Evolutionary conservation across 176 grass and related monocot genomes (phyloP), one percentile per base, ranked within the genome.

Genomic region (Miscanthus lutarioriparius): DNA sequence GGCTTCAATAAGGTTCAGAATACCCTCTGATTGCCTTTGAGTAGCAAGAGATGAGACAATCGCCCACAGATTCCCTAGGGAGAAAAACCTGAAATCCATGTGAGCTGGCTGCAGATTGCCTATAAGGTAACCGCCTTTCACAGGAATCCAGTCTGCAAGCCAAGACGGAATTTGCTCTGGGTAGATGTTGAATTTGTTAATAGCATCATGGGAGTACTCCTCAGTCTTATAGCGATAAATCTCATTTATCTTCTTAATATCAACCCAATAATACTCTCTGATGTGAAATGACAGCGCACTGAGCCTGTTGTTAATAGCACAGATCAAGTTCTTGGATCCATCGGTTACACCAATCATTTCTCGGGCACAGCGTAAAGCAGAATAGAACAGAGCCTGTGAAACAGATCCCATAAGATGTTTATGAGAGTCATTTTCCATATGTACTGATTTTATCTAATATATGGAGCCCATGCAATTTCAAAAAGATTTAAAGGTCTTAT

Each of bases 41-140:
- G 93, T 99, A 25, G 93, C 88, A 67, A 99, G 87, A 85, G 91
- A 96, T 20, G 93, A 94, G 56, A 92, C 84, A 85, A 99, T 92
- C 20, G 93, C 84, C 96, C 96, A 99, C 64, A 96, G 76, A 91
- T 99, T 99, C 62, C 96, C 96, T 41, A 99, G 88, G 78, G 93
- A 90, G 54, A 99, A 99, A 80, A 99, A 99, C 84, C 96, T 96
- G 84, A 99, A 99, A 88, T 99, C 96, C 93, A 99, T 99, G 82
- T 99, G 96, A 48, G 91, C 88, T 75, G 93, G 93, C 80, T 96
- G 96, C 74, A 99, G 81, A 66, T 97, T 97, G 40, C 91, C 94
- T 74, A 92, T 92, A 64, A 97, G 86, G 76, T 97, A 97, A 70
- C 94, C 94, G 32, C 94, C 94, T 88, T 90, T 97, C 54, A 92